Base-by-base conservation (phyloP, 2,329 filamentous ascomycete species). In the Aureobasidium pullulans region DNA sequence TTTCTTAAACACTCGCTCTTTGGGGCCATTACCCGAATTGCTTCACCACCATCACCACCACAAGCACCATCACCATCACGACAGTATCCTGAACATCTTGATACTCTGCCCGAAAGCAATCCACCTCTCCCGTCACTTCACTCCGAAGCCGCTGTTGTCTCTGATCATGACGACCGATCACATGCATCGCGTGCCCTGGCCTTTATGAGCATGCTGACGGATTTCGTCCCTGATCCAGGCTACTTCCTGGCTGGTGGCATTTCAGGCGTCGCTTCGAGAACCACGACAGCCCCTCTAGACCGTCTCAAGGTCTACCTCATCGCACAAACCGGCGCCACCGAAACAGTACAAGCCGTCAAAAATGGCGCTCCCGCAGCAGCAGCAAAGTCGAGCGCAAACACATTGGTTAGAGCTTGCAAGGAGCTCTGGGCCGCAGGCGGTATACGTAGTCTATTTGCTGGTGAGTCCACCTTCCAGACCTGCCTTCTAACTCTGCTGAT, bases 221-320 rank as follows among this genome's bases (percentile, higher is more conserved):
- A 72, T 71, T 76, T 75, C 73, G 79, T 90, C 74, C 89, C 89
- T 74, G 84, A 90, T 84, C 82, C 88, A 96, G 94, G 94, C 82
- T 99, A 97, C 78, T 99, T 97, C 76, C 76, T 96, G 77, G 94
- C 94, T 73, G 94, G 94, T 80, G 94, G 91, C 74, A 81, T 96
- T 72, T 91, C 93, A 72, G 94, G 94, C 72, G 93, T 91, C 73
- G 87, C 96, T 68, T 97, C 93, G 71, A 87, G 94, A 71, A 97
- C 94, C 71, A 88, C 90, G 64, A 99, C 94, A 66, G 94, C 94
- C 62, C 94, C 94, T 62, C 86, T 99, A 74, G 94, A 99, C 77
- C 90, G 94, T 67, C 80, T 99, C 61, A 97, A 97, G 77, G 94
- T 99, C 65, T 97, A 96, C 73, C 84, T 99, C 57, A 94, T 99